A percentile compares a stretch with the other conserved stretches of the same genome.
phyloP scores from a whole-genome alignment of 1,284 basidiomycete species.

The Ceratobasidium sp. region DNA sequence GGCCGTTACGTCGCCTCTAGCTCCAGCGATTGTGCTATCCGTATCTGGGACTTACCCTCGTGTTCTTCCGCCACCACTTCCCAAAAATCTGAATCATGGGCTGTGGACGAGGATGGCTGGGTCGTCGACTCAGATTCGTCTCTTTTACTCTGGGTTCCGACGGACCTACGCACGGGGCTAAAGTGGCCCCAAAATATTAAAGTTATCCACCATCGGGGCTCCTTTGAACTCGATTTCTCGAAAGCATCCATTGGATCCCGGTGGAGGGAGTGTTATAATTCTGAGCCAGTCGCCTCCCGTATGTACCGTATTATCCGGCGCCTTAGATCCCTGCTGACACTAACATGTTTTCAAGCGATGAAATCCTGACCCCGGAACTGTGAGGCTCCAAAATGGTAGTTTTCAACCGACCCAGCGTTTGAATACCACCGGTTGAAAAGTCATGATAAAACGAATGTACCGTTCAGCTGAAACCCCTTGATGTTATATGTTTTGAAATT shows the following conservation, averaged over 20 bases:
- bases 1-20: conserved; percentile 33
- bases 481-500: too few species aligned
- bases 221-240: background rate
- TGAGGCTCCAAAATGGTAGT: too few species aligned
- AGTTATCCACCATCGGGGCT: background rate
- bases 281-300: background rate
- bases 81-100: background rate
- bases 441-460: too few species aligned
- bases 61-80: background rate
- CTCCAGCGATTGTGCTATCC: conserved; percentile 38
- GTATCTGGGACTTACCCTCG: conserved; percentile 33
- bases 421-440: too few species aligned
- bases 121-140: background rate
- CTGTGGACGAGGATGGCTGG: background rate
- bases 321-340: too few species aligned
- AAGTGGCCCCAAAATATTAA: background rate
- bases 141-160: background rate
- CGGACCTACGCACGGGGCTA: background rate
- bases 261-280: background rate
- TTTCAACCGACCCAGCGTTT: too few species aligned
- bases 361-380: too few species aligned
- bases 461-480: too few species aligned
- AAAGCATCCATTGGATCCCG: background rate
- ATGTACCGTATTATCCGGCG: too few species aligned
- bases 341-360: too few species aligned